Percentiles rank a stretch among this genome's conserved stretches.
Evolutionary conservation across 768 basidiomycete species (phyloP).

Genomic region (Hypholoma sublateritium): DNA sequence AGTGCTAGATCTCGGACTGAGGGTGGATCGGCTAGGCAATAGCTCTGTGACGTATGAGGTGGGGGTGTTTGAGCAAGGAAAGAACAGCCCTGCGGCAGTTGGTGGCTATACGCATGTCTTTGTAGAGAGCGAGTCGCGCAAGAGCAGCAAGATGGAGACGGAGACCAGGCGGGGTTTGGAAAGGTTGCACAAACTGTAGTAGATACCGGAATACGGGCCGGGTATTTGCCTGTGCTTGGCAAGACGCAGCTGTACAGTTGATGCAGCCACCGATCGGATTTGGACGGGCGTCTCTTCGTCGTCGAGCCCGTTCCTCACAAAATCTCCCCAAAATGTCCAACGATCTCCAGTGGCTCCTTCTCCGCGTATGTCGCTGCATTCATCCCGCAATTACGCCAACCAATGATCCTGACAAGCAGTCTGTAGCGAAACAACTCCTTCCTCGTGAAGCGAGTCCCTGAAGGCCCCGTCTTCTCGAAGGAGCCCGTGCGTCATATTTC

Average conservation of each 20-base stretch:
- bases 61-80: conserved; percentile 63
- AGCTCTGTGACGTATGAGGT: conserved; percentile 83
- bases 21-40: conserved; percentile 64
- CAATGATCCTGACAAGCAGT: conserved; percentile 1
- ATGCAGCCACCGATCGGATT: conserved; percentile 34
- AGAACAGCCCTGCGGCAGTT: conserved; percentile 40
- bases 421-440: conserved; percentile 80
- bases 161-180: conserved; percentile 46
- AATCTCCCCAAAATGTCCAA: conserved; percentile 63
- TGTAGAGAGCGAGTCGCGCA: conserved; percentile 59
- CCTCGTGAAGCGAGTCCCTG: conserved; percentile 73
- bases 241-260: conserved; percentile 37
- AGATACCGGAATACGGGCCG: background rate
- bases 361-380: conserved; percentile 60
- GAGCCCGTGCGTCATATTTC: conserved; percentile 62
- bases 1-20: conserved; percentile 66
- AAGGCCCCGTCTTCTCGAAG: conserved; percentile 80
- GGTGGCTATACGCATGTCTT: conserved; percentile 84
- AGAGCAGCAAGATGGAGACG: conserved; percentile 48
- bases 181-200: conserved; percentile 28
- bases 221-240: conserved; percentile 30
- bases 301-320: conserved; percentile 21
- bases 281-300: conserved; percentile 10
- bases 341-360: conserved; percentile 93
- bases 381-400: background rate